Base-by-base conservation (phyloP, 352 stramenopile genomes). In the Phytopythium helicoides region DNA sequence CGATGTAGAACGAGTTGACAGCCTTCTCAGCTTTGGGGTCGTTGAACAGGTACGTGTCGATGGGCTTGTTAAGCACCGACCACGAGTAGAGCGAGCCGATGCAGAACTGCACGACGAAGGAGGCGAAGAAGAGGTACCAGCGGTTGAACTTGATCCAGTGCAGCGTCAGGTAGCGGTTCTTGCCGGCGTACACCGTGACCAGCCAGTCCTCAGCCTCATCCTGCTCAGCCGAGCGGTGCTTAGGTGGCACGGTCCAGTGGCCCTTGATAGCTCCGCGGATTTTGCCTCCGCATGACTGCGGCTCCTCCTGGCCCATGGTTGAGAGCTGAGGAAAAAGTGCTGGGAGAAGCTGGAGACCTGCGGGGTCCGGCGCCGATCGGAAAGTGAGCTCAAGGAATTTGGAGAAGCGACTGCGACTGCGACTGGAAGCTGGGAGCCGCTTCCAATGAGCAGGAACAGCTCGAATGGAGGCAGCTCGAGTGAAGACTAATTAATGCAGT, bases 1-100 rank as follows among this genome's bases (percentile, higher is more conserved):
- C 66, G 14, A 82, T 88, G 65, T 88, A 91, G 60, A 91, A 91
- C 23, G 76, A 67, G 46, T 87, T 86, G 22, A 89, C 80, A 1
- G 79, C 78, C 51, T 78, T 78, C 16, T 71, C 75, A 23, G 76
- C 71, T 25, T 64, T 76, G 35, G 51, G 50, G 55, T 86, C 52
- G 25, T 66, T 44, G 56, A 77, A 88, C 39, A 87, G 58, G 39
- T 69, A 56, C 40, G 47, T 48, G 52, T 89, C 76, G 35, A 91
- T 85, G 36, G 76, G 76, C 44, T 71, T 75, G 62, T 91, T 91
- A 52, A 89, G 81, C 42, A 88, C 75, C 16, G 75, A 87, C 78
- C 78, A 91, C 26, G 78, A 73, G 64, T 91, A 91, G 46, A 88
- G 66, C 50, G 68, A 86, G 15, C 80, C 80, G 53, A 85, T 79